A percentile compares a stretch with the other conserved stretches of the same genome.
Evolutionary conservation across 2,329 filamentous ascomycete genomes (phyloP).

Genomic region (Aquanectria penicillioides): DNA sequence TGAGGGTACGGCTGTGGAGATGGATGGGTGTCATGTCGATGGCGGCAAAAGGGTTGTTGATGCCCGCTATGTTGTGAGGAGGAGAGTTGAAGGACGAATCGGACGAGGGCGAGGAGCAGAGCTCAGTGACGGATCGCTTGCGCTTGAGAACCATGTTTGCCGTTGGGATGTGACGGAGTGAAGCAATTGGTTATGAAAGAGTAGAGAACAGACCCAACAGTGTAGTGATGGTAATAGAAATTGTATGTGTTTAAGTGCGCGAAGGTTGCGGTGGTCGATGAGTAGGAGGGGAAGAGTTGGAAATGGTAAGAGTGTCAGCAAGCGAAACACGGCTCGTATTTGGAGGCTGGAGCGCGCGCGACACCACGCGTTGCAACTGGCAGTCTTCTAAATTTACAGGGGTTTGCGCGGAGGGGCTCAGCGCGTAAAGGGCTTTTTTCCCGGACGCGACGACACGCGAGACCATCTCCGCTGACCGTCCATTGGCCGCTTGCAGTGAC

Average conservation of each 20-base stretch:
- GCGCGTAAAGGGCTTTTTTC: slow-evolving; percentile 23
- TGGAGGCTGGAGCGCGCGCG: slow-evolving; percentile 29
- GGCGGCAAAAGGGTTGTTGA: slow-evolving; percentile 44
- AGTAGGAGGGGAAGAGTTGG: slow-evolving; percentile 10
- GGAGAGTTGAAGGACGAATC: slow-evolving; percentile 54
- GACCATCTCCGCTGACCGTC: not conserved
- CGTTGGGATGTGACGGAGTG: not conserved
- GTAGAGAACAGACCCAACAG: not conserved
- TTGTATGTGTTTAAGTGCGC: not conserved
- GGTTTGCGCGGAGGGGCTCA: not conserved
- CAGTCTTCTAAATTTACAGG: not conserved
- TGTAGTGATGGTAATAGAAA: not conserved
- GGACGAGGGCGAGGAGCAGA: slow-evolving; percentile 58
- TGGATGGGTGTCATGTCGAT: slow-evolving; percentile 52
- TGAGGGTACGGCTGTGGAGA: slow-evolving; percentile 67
- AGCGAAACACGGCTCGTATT: slow-evolving; percentile 10
- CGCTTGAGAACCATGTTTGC: slow-evolving; percentile 62
- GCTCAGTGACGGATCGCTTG: slow-evolving; percentile 70
- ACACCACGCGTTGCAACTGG: slow-evolving; percentile 24
- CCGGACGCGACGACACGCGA: slow-evolving; percentile 13
- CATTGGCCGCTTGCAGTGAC: not conserved
- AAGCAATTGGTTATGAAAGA: not conserved
- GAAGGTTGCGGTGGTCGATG: not conserved
- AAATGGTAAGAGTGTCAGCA: not conserved
- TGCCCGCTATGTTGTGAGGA: slow-evolving; percentile 43